Percentiles rank a stretch among this genome's conserved stretches.
phyloP scores from a whole-genome alignment of 352 stramenopile genomes.

The Globisporangium cystogenes region DNA sequence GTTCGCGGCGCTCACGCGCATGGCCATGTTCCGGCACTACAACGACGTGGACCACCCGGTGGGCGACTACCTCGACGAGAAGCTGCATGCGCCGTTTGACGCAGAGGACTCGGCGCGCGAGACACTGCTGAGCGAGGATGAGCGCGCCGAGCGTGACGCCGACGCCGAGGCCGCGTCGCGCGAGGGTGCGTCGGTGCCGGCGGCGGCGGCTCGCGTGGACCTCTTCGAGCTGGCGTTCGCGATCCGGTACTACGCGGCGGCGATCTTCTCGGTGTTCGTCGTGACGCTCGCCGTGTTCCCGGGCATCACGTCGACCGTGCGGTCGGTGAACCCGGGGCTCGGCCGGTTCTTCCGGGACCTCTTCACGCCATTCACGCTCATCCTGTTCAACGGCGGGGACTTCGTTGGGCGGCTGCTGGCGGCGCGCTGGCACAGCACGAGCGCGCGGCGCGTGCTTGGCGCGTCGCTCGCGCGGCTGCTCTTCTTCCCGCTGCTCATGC shows the following conservation, averaged over 20 bases:
- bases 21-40: conserved; percentile 68
- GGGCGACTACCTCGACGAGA: conserved; percentile 14
- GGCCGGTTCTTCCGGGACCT: conserved; percentile 51
- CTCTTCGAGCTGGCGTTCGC: conserved; percentile 46
- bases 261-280: conserved; percentile 74
- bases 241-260: conserved; percentile 51
- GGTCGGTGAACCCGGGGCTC: conserved; percentile 38
- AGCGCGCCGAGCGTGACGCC: conserved; percentile 8
- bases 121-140: conserved; percentile 23
- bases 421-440: conserved; percentile 25
- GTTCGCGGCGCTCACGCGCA: conserved; percentile 52
- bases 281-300: conserved; percentile 76
- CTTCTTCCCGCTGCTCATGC: conserved; percentile 67
- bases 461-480: conserved; percentile 32
- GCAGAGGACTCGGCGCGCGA: conserved; percentile 26
- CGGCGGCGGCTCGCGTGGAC: conserved; percentile 22
- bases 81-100: conserved; percentile 6
- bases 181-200: not conserved
- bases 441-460: conserved; percentile 27
- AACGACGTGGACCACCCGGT: conserved; percentile 37
- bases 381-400: conserved; percentile 76
- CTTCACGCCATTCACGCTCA: conserved; percentile 73
- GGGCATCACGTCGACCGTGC: conserved; percentile 64
- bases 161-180: not conserved
- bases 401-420: conserved; percentile 58